Conservation (phyloP, 202 grass and related monocot species). For the Carex arenaria region DNA sequence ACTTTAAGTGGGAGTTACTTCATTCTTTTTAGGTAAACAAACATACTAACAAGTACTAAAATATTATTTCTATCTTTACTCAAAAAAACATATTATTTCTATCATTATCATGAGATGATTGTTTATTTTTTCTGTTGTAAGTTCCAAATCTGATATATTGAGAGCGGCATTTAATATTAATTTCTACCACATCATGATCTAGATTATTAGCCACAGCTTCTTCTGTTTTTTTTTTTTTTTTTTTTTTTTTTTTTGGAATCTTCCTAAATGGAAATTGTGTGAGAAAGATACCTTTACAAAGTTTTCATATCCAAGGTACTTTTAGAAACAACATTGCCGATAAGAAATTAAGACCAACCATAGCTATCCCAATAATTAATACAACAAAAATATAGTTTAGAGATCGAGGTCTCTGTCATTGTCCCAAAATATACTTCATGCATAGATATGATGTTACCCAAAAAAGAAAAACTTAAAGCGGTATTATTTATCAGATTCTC, state of each 20-base stretch:
- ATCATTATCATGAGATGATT: background rate
- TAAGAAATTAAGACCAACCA: background rate
- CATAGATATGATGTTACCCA: no score
- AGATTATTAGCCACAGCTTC: background rate
- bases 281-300: background rate
- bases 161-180: background rate
- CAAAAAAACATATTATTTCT: no score
- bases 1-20: background rate
- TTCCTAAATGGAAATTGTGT: background rate
- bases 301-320: background rate
- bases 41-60: conserved; percentile 4
- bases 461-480: no score
- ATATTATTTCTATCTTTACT: no score
- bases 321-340: background rate
- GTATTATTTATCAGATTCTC: background rate
- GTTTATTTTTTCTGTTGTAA: background rate
- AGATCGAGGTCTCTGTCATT: background rate
- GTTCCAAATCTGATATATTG: background rate
- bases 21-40: conserved; percentile 10
- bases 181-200: background rate
- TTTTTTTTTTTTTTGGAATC: background rate
- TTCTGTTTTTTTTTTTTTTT: background rate
- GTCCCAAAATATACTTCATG: background rate
- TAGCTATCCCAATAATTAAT: background rate
- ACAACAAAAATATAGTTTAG: background rate